Evolutionary conservation across 768 basidiomycete species (phyloP), one percentile per base, ranked within the genome.

Genomic region (Mycena polygramma): DNA sequence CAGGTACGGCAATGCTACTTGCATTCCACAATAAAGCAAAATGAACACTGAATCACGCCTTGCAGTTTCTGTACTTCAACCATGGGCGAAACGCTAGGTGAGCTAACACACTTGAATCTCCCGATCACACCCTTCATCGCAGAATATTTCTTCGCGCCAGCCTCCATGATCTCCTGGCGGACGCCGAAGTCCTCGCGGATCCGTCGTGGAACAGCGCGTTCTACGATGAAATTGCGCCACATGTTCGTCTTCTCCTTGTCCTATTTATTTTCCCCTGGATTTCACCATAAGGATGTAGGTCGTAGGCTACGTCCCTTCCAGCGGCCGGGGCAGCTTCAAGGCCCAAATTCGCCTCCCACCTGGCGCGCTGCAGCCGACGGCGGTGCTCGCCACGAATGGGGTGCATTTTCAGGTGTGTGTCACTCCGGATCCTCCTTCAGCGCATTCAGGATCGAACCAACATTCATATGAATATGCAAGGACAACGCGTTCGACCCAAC

Each of bases 201-300:
- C 76, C 75, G 1, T 45, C 71, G 14, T 78, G 76, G 78, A 77
- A 78, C 49, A 69, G 68, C 14, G 63, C 63, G 0, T 79, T 79
- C 68, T 79, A 79, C 66, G 78, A 79, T 57, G 71, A 73, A 37
- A 76, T 79, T 30, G 75, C 77, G 9, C 70, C 77, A 0, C 57
- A 75, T 66, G 78, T 74, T 39, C 7, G n/a, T 51, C n/a, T 19
- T n/a, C 43, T 17, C n/a, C n/a, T n/a, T n/a, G n/a, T n/a, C n/a
- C n/a, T n/a, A n/a, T n/a, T n/a, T n/a, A n/a, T n/a, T n/a, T n/a
- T n/a, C n/a, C n/a, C n/a, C n/a, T n/a, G n/a, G n/a, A n/a, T n/a
- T n/a, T n/a, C n/a, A n/a, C n/a, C n/a, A n/a, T n/a, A n/a, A n/a
- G n/a, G n/a, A n/a, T n/a, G n/a, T n/a, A 73, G 72, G 72, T 78